Evolutionary conservation across 495 filamentous ascomycete genomes (phyloP), one percentile per base, ranked within the genome.

Genomic region (Oidiodendron maius): DNA sequence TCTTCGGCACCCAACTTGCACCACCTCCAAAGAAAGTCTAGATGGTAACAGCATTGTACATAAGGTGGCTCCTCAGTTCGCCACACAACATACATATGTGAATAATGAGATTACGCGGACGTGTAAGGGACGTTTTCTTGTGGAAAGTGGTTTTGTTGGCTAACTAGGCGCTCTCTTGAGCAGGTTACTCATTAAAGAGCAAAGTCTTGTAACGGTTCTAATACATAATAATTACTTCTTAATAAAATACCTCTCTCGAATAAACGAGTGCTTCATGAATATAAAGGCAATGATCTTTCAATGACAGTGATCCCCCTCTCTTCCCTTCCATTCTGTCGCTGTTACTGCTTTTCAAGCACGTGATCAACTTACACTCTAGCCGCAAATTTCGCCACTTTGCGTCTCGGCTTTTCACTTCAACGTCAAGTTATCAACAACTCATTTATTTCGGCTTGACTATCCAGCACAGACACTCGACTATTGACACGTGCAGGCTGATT

Each of bases 1-100:
- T 97, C 1, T 99, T 99, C 60, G 86, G 87, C 40, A 99, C 94
- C 15, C 85, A 93, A 69, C 68, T 98, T 23, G 61, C 69, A 15
- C 59, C 69, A 62, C 25, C 57, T 40, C 52, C 57, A 5, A 40
- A 20, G 8, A 60, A 56, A 30, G 37, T 40, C 23, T 36, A 49
- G 36, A 43, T 24, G 21, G 30, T 30, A 4, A 21, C 2, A 34
- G 17, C 12, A 20, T 43, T 40, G 40, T 44, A 40, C 51, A 35
- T 22, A 18, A 12, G 5, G 12, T 30, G 12, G 12, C 26, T 30
- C 26, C 26, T 30, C 5, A 12, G 12, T 12, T 5, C 12, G 26
- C 5, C 26, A 5, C 26, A 12, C 12, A 30, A 12, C 18, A 12
- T 13, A 30, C 15, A 5, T 11, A 5, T 28, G 26, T 36, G 10